A percentile compares a stretch with the other conserved stretches of the same genome.
These are phyloP conservation scores for Fraxinus angustifolia DNA, from an alignment of 305 asterid genomes.

Conservation along the genomic window DNA sequence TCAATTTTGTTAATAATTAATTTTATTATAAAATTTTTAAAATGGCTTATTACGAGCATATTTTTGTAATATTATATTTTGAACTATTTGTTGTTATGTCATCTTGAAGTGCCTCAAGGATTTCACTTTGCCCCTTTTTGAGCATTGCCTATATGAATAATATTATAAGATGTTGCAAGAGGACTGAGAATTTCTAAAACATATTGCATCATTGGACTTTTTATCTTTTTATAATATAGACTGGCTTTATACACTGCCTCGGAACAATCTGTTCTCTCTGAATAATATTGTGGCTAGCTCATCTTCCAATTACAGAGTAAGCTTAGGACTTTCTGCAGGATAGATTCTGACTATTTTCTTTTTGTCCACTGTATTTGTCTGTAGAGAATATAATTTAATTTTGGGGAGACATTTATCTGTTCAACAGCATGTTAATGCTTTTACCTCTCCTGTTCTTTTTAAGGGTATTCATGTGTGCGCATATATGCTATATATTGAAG, in stretches of 20 bases:
- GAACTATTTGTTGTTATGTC: not conserved
- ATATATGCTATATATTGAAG: not conserved
- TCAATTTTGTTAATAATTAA: not conserved
- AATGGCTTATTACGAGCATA: not conserved
- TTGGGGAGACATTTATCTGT: not conserved
- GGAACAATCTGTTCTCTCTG: not conserved
- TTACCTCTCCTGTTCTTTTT: not conserved
- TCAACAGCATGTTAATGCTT: not conserved
- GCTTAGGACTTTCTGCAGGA: not conserved
- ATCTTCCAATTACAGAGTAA: not conserved
- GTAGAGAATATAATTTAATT: not conserved
- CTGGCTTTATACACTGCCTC: not conserved
- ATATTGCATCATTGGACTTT: not conserved
- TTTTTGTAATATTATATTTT: not conserved
- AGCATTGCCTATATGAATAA: not conserved
- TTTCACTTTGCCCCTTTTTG: not conserved
- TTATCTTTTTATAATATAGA: not conserved
- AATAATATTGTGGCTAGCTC: not conserved
- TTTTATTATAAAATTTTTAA: not conserved
- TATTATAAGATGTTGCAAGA: not conserved
- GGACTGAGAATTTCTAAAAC: not conserved
- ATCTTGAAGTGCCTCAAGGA: not conserved
- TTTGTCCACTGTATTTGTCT: not conserved
- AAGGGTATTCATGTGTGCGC: not conserved
- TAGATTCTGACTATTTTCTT: not conserved